Evolutionary conservation across 2,329 filamentous ascomycete species (phyloP).

Genomic region (Grosmannia huntii): DNA sequence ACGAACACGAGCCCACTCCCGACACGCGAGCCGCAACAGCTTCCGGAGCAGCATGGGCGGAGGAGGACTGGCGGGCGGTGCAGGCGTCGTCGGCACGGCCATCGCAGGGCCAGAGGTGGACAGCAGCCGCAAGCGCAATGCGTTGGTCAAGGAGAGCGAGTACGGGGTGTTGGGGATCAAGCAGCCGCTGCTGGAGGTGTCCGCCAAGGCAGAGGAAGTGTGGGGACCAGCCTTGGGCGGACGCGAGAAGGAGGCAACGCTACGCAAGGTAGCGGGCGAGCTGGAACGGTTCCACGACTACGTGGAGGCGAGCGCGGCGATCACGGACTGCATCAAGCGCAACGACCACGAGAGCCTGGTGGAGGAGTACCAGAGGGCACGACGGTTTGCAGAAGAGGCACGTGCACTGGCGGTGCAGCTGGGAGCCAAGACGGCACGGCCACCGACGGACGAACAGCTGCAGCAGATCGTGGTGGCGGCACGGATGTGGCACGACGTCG

Average conservation of each 20-base stretch:
- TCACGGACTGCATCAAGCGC: constrained; percentile 77
- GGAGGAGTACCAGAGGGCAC: constrained; percentile 76
- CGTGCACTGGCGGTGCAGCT: constrained; percentile 50
- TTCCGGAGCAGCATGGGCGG: constrained; percentile 38
- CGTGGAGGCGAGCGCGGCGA: constrained; percentile 64
- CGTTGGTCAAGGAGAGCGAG: constrained; percentile 82
- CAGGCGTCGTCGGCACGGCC: neutral
- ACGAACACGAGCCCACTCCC: constrained; percentile 40
- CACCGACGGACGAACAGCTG: constrained; percentile 62
- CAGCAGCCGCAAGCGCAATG: constrained; percentile 66
- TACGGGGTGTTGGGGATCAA: constrained; percentile 85
- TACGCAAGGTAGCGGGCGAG: constrained; percentile 64
- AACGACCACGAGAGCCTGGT: constrained; percentile 82
- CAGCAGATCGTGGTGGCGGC: constrained; percentile 81
- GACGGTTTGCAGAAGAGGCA: constrained; percentile 68
- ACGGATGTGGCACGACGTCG: constrained; percentile 90
- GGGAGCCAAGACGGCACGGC: constrained; percentile 14
- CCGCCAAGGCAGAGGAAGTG: constrained; percentile 89
- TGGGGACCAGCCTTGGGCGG: constrained; percentile 93
- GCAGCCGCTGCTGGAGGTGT: constrained; percentile 73
- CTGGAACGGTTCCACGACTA: constrained; percentile 71
- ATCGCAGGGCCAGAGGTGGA: constrained; percentile 20
- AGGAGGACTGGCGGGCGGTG: too few relatives aligned
- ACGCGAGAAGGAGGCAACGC: constrained; percentile 75
- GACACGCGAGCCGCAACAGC: constrained; percentile 55